A percentile compares a stretch with the other conserved stretches of the same genome.
phyloP scores from a whole-genome alignment of 345 rosid genomes.

The Gynandropsis gynandra region DNA sequence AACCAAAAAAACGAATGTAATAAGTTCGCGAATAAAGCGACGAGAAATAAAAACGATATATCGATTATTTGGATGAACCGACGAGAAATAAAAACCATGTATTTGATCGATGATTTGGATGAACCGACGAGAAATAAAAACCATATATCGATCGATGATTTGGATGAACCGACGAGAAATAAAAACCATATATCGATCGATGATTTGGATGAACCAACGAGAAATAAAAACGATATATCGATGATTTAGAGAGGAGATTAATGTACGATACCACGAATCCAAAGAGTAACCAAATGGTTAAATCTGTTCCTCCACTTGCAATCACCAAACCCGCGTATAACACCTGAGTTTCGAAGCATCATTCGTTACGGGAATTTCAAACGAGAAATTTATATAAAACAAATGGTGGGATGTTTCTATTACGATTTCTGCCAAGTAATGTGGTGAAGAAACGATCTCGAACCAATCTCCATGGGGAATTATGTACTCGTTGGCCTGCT shows the following conservation, averaged over 20 bases:
- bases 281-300: slow-evolving; percentile 56
- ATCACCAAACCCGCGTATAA: slow-evolving; percentile 56
- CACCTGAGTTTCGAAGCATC: slow-evolving; percentile 35
- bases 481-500: slow-evolving; percentile 34
- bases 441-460: slow-evolving; percentile 64
- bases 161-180: slow-evolving; percentile 1
- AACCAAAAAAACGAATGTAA: neutral
- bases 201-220: too few species aligned
- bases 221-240: too few species aligned
- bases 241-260: neutral
- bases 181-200: too few species aligned
- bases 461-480: slow-evolving; percentile 81
- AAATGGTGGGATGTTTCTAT: neutral
- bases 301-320: slow-evolving; percentile 67
- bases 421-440: slow-evolving; percentile 82
- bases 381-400: neutral
- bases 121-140: too few species aligned
- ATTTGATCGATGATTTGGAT: too few species aligned
- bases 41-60: too few species aligned
- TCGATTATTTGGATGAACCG: slow-evolving; percentile 10
- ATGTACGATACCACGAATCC: slow-evolving; percentile 46
- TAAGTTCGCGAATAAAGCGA: neutral
- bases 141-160: too few species aligned
- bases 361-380: neutral
- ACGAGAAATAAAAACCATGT: too few species aligned